Evolutionary conservation across 164 flowering plant species (phyloP).

Genomic region (Berberis thunbergii): DNA sequence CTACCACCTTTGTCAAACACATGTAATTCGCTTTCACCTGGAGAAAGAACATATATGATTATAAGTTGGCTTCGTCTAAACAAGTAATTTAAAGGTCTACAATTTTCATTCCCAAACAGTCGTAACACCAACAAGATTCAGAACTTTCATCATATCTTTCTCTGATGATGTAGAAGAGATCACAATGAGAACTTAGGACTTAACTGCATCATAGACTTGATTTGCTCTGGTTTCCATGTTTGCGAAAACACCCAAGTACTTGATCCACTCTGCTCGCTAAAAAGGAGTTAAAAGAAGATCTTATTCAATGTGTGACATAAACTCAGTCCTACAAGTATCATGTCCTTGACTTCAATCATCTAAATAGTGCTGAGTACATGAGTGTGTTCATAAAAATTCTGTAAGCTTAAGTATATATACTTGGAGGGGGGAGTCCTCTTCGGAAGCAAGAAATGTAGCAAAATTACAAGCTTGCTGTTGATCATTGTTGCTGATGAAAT

Average conservation of each 20-base stretch:
- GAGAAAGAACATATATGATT: slow-evolving; percentile 1
- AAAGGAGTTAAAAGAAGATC: neutral
- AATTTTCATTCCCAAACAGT: no score
- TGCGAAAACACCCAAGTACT: slow-evolving; percentile 72
- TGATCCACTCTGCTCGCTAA: slow-evolving; percentile 97
- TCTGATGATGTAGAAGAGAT: neutral
- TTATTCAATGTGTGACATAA: neutral
- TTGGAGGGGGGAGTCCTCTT: slow-evolving; percentile 65
- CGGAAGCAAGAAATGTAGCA: slow-evolving; percentile 52
- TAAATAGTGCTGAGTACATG: no score
- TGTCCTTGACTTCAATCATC: no score
- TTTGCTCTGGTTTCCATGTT: slow-evolving; percentile 80
- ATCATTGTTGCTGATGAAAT: slow-evolving; percentile 44
- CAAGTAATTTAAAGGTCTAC: neutral
- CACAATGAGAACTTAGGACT: slow-evolving; percentile 7
- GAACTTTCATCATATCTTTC: neutral
- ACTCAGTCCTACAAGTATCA: no score
- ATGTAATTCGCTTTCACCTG: slow-evolving; percentile 77
- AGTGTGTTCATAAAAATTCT: neutral
- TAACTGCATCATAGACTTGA: slow-evolving; percentile 60
- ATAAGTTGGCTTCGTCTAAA: neutral
- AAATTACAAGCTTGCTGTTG: slow-evolving; percentile 65
- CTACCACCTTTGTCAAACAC: slow-evolving; percentile 55
- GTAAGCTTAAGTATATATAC: slow-evolving; percentile 19
- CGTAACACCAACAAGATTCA: no score